phyloP scores from a whole-genome alignment of 2,329 filamentous ascomycete genomes.

The Aspergillus fumigatiaffinis region DNA sequence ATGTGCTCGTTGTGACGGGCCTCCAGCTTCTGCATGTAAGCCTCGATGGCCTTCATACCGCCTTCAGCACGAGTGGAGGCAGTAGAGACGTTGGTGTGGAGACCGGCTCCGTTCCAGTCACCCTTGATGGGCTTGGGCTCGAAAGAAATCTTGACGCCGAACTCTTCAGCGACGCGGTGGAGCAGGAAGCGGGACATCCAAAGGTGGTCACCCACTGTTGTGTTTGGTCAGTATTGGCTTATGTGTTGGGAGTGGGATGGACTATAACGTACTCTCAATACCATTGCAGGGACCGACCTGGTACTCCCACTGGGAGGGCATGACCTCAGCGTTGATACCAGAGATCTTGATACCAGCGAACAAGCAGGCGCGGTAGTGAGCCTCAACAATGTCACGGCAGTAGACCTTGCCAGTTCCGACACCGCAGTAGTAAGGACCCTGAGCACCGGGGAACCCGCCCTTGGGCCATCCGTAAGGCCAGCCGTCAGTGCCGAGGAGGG shows the following conservation, averaged over 20 bases:
- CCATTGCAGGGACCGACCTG: conserved; percentile 88
- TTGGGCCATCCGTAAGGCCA: conserved; percentile 90
- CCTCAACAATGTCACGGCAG: conserved; percentile 95
- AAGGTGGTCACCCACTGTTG: conserved; percentile 83
- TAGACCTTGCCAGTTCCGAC: conserved; percentile 96
- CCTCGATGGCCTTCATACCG: conserved; percentile 93
- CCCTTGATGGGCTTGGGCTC: conserved; percentile 93
- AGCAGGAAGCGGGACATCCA: conserved; percentile 91
- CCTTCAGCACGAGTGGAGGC: conserved; percentile 83
- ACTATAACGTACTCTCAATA: conserved; percentile 66
- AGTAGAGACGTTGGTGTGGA: conserved; percentile 92
- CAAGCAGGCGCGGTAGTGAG: conserved; percentile 85
- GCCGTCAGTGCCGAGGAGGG: conserved; percentile 77
- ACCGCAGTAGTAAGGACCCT: conserved; percentile 97
- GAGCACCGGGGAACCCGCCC: conserved; percentile 84
- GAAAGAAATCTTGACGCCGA: conserved; percentile 91
- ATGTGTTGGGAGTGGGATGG: too few species aligned
- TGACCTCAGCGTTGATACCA: conserved; percentile 98
- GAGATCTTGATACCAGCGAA: conserved; percentile 91
- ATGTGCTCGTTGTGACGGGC: conserved; percentile 78
- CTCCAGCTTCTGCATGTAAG: conserved; percentile 77
- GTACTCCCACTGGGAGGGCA: conserved; percentile 98
- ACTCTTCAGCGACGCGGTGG: conserved; percentile 89
- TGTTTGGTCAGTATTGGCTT: conserved; percentile 21
- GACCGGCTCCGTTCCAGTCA: conserved; percentile 94